phyloP scores from a whole-genome alignment of 2,329 filamentous ascomycete species.

The Grosmannia huntii region DNA sequence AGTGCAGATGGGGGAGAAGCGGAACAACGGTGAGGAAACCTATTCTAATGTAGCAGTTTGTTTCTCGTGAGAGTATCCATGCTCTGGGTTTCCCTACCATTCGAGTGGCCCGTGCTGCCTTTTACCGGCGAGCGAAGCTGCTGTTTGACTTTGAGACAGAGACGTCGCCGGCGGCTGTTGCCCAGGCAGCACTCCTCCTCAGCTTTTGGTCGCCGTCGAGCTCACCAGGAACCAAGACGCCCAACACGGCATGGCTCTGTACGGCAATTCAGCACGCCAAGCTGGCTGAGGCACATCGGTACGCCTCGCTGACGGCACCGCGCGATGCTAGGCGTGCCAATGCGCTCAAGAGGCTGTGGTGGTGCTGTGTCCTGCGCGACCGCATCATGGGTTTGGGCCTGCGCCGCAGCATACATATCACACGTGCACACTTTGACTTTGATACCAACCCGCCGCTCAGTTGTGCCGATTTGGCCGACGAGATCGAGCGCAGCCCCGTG shows the following conservation, averaged over 20 bases:
- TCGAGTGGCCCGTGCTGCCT: slow-evolving; percentile 5
- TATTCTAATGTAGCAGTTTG: slow-evolving; percentile 1
- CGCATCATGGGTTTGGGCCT: slow-evolving; percentile 35
- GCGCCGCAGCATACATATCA: slow-evolving; percentile 37
- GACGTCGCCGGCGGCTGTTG: slow-evolving; percentile 24
- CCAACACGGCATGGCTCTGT: slow-evolving; percentile 12
- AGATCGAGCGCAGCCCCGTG: slow-evolving; percentile 20
- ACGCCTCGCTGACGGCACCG: slow-evolving; percentile 4
- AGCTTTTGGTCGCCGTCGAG: slow-evolving; percentile 24
- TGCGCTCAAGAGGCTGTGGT: slow-evolving; percentile 37
- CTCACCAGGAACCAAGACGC: slow-evolving; percentile 3
- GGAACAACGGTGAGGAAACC: background rate
- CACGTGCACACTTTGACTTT: slow-evolving; percentile 31
- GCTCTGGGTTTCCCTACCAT: slow-evolving; percentile 10
- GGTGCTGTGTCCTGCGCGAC: slow-evolving; percentile 41
- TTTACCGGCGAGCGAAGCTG: slow-evolving; percentile 14
- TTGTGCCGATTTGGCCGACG: slow-evolving; percentile 30
- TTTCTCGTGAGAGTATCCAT: slow-evolving; percentile 9
- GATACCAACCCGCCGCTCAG: slow-evolving; percentile 19
- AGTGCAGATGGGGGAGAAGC: background rate
- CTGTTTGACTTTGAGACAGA: slow-evolving; percentile 32
- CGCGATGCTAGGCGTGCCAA: slow-evolving; percentile 16
- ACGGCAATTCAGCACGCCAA: slow-evolving; percentile 12
- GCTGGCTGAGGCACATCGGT: slow-evolving; percentile 12
- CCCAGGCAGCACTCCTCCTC: slow-evolving; percentile 29